Conservation (phyloP, 805 yeast species). For the Priceomyces castillae region DNA sequence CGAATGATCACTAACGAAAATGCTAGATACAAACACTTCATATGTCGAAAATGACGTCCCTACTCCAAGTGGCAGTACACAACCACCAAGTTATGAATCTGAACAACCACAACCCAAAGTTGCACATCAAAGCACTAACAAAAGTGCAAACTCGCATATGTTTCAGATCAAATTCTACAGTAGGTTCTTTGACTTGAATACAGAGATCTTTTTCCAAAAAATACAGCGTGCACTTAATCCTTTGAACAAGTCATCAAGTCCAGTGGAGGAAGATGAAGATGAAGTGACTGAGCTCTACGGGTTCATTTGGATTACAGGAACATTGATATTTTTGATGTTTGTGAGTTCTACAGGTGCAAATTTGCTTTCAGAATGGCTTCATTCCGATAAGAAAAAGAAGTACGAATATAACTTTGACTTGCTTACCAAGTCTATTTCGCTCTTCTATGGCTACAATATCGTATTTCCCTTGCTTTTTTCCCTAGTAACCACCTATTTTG, state of each 20-base stretch:
- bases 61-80: background rate
- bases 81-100: background rate
- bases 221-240: conserved; percentile 60
- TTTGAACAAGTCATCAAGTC: conserved; percentile 17
- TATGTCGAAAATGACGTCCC: background rate
- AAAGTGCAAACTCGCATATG: conserved; percentile 27
- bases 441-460: conserved; percentile 76
- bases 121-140: background rate
- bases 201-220: conserved; percentile 56
- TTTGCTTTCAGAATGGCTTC: conserved; percentile 54
- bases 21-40: background rate
- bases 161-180: conserved; percentile 60
- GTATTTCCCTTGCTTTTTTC: conserved; percentile 59
- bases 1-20: background rate
- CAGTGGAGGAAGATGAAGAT: conserved; percentile 24
- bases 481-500: conserved; percentile 48
- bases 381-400: conserved; percentile 38
- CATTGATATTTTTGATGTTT: conserved; percentile 71
- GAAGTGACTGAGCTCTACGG: conserved; percentile 73
- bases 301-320: conserved; percentile 86
- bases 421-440: conserved; percentile 63
- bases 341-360: conserved; percentile 71
- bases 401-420: conserved; percentile 60
- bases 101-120: background rate
- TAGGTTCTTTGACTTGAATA: conserved; percentile 66